Conservation (phyloP, 345 rosid species). For the Viola odorata region DNA sequence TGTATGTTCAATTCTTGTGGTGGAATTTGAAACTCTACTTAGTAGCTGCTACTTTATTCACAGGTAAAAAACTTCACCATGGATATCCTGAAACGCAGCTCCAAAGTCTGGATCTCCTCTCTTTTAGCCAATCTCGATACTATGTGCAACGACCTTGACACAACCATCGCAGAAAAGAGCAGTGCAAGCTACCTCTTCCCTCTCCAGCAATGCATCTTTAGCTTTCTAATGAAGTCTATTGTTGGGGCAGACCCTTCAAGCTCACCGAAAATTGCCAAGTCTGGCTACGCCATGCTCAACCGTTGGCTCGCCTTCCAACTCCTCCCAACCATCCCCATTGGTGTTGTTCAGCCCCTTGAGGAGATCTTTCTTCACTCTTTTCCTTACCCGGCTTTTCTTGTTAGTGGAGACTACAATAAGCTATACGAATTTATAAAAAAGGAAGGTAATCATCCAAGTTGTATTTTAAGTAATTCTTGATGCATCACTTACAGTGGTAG, state of each 20-base stretch:
- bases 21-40: too few species aligned
- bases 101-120: conserved; percentile 51
- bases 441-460: conserved; percentile 25
- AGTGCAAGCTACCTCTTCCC: conserved; percentile 31
- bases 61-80: conserved; percentile 53
- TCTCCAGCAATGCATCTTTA: conserved; percentile 54
- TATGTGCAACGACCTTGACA: conserved; percentile 51
- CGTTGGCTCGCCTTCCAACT: conserved; percentile 64
- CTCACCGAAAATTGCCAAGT: conserved; percentile 36
- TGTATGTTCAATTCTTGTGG: too few species aligned
- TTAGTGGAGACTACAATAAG: conserved; percentile 55
- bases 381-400: conserved; percentile 53
- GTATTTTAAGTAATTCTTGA: too few species aligned
- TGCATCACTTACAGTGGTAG: too few species aligned
- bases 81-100: conserved; percentile 62
- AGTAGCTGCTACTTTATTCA: neutral
- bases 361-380: conserved; percentile 83
- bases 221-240: conserved; percentile 50
- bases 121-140: conserved; percentile 43
- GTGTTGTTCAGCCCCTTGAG: conserved; percentile 47
- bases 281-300: conserved; percentile 46
- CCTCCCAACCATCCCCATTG: conserved; percentile 47
- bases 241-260: conserved; percentile 56
- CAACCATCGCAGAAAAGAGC: conserved; percentile 34
- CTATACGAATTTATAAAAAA: conserved; percentile 42